phyloP scores from a whole-genome alignment of 192 early-diverging fungal species.

The Diversispora eburnea region DNA sequence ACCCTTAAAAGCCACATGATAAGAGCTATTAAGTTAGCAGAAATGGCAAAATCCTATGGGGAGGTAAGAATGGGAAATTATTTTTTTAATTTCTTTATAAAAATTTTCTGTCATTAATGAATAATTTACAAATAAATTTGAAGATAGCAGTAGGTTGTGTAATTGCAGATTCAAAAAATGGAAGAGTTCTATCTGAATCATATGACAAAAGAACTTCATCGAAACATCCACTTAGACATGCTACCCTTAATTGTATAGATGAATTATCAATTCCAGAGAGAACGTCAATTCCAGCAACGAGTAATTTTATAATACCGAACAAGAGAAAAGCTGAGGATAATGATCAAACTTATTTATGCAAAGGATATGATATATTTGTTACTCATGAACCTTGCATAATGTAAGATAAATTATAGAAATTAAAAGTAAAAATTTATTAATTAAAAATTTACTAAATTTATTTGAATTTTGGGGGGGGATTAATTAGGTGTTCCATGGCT shows the following conservation, averaged over 20 bases:
- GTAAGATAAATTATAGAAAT: conserved; percentile 40
- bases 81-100: no score
- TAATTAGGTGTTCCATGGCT: conserved; percentile 90
- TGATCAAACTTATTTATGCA: conserved; percentile 67
- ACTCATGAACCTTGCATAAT: conserved; percentile 85
- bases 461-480: conserved; percentile 53
- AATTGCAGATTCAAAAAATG: conserved; percentile 54
- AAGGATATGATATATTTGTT: conserved; percentile 76
- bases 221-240: conserved; percentile 71
- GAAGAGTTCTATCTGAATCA: conserved; percentile 45
- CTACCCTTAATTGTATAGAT: conserved; percentile 75
- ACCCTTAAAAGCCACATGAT: conserved; percentile 40
- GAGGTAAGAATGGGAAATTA: conserved; percentile 30
- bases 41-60: conserved; percentile 31
- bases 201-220: conserved; percentile 44
- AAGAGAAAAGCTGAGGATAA: conserved; percentile 31
- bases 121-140: background rate
- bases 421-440: background rate
- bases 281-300: background rate
- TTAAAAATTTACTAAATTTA: no score
- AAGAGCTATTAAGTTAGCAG: conserved; percentile 28
- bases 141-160: conserved; percentile 45
- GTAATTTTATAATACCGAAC: background rate
- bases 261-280: conserved; percentile 57
- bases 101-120: no score